Conservation (phyloP, 2,329 filamentous ascomycete species). For the Teratosphaeria zuluensis region DNA sequence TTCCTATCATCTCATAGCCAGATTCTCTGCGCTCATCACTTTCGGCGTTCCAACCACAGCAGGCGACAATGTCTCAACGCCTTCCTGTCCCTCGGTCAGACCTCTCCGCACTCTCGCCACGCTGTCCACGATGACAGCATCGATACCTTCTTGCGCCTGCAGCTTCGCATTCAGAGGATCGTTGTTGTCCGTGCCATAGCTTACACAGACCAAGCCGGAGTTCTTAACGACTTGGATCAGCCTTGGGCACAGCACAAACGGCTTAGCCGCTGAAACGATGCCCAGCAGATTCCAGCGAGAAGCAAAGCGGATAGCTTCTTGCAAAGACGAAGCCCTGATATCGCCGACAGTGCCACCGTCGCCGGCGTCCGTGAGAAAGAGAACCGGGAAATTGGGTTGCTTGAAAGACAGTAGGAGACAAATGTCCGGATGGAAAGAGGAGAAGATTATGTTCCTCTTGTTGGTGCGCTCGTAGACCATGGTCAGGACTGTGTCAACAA, state of each 20-base stretch:
- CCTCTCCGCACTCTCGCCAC: conserved; percentile 89
- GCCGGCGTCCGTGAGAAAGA: conserved; percentile 89
- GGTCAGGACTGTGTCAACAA: conserved; percentile 83
- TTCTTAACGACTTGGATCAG: conserved; percentile 91
- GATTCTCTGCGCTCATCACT: neutral
- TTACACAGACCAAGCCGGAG: conserved; percentile 85
- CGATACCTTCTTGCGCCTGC: conserved; percentile 91
- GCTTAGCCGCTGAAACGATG: conserved; percentile 79
- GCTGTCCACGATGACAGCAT: conserved; percentile 94
- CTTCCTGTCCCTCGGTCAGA: conserved; percentile 45
- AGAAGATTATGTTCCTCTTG: conserved; percentile 89
- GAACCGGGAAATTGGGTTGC: conserved; percentile 88
- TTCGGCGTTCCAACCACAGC: neutral
- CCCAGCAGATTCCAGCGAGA: conserved; percentile 90
- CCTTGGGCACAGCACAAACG: conserved; percentile 78
- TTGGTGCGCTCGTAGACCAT: conserved; percentile 82
- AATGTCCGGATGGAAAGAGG: conserved; percentile 93
- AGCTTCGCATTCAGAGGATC: conserved; percentile 74
- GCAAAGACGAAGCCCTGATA: conserved; percentile 78
- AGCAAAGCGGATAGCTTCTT: conserved; percentile 92
- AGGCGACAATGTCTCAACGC: neutral
- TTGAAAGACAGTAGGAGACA: conserved; percentile 92
- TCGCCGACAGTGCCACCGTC: conserved; percentile 66
- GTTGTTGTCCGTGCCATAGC: conserved; percentile 87
- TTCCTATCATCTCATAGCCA: neutral